phyloP scores from a whole-genome alignment of 1,284 basidiomycete genomes.

The Pseudozyma flocculosa region DNA sequence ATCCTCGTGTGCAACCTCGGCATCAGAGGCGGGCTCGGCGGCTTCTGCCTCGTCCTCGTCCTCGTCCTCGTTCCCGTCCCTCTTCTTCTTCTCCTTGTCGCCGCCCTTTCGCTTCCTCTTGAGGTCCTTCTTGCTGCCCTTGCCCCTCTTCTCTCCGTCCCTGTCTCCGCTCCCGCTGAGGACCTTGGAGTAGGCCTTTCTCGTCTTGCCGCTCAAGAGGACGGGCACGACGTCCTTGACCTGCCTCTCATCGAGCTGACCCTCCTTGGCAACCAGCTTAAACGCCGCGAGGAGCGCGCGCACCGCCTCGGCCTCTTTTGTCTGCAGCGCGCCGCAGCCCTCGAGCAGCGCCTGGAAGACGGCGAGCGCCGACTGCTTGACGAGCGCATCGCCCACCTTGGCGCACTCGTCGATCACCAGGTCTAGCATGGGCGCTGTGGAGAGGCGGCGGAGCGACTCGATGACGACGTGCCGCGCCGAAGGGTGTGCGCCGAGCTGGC shows the following conservation, averaged over 20 bases:
- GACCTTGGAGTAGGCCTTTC: conserved; percentile 16
- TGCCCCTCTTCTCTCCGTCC: conserved; percentile 6
- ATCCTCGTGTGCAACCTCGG: conserved; percentile 13
- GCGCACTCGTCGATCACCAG: conserved; percentile 9
- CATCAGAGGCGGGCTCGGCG: conserved; percentile 3
- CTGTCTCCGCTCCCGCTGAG: not conserved
- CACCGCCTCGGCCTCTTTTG: not conserved
- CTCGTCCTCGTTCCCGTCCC: not conserved
- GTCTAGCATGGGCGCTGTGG: not conserved
- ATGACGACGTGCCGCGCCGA: conserved; percentile 53
- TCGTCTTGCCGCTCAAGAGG: conserved; percentile 9
- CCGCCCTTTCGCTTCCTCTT: conserved; percentile 3
- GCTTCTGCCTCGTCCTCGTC: conserved; percentile 8
- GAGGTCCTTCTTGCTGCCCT: conserved; percentile 9
- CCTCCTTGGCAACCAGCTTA: conserved; percentile 6
- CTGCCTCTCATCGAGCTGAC: conserved; percentile 1
- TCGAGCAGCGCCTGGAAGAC: conserved; percentile 22
- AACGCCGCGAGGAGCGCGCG: conserved; percentile 16
- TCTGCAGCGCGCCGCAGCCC: conserved; percentile 6
- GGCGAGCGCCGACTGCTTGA: conserved; percentile 28
- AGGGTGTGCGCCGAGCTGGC: conserved; percentile 50
- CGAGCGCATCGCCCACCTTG: conserved; percentile 20
- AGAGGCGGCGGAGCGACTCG: conserved; percentile 20
- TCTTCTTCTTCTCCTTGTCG: conserved; percentile 1
- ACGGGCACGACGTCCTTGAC: conserved; percentile 21